A percentile compares a stretch with the other conserved stretches of the same genome.
phyloP scores from a whole-genome alignment of 1,139 yeast species.

The Suhomyces atakaporum region DNA sequence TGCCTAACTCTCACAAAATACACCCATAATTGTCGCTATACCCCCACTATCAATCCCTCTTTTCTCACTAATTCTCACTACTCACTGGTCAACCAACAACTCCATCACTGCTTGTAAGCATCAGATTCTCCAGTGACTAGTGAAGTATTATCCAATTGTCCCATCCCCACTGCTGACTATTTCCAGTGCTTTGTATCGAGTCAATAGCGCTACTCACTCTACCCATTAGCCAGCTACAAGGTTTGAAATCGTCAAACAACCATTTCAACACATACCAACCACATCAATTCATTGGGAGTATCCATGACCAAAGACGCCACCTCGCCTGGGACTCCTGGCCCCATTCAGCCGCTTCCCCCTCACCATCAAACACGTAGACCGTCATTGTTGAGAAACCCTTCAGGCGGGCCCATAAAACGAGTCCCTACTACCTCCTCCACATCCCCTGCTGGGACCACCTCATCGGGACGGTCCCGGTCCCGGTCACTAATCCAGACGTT shows the following conservation, averaged over 20 bases:
- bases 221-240: no score
- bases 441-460: conserved; percentile 6
- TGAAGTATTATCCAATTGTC: no score
- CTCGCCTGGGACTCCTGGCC: conserved; percentile 4
- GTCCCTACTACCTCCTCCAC: conserved; percentile 5
- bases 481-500: conserved; percentile 24
- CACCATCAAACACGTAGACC: conserved; percentile 16
- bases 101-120: no score
- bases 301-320: conserved; percentile 10
- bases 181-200: no score
- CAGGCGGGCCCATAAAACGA: conserved; percentile 9
- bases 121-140: no score
- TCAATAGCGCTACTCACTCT: no score
- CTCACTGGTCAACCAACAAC: no score
- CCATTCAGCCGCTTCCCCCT: conserved; percentile 3
- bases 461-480: conserved; percentile 25
- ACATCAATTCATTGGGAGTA: conserved; percentile 5
- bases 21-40: no score
- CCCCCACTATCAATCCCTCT: no score
- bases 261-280: background rate
- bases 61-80: no score
- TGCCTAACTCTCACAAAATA: no score
- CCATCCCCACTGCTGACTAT: no score
- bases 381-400: conserved; percentile 17
- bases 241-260: background rate